phyloP scores from a whole-genome alignment of 2,329 filamentous ascomycete genomes.

The Pseudogymnoascus sp. region DNA sequence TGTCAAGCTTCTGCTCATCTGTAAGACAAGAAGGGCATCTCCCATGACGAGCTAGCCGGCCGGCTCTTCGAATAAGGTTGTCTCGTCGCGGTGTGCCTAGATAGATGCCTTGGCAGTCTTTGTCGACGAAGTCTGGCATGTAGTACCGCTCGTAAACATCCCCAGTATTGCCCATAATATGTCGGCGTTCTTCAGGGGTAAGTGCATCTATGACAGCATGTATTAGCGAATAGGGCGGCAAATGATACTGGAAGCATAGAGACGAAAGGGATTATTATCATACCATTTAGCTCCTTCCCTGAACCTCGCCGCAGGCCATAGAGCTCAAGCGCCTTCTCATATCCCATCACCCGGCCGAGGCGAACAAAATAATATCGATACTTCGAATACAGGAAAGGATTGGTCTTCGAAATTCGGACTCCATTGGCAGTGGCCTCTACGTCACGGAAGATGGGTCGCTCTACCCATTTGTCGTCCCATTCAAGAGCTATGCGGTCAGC shows the following conservation, averaged over 20 bases:
- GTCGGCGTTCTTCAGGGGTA: slow-evolving; percentile 18
- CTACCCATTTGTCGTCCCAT: slow-evolving; percentile 19
- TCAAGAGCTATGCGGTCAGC: slow-evolving; percentile 19
- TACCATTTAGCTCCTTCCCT: slow-evolving; percentile 24
- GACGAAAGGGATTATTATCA: slow-evolving; percentile 8
- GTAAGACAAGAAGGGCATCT: slow-evolving; percentile 15
- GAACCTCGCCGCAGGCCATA: slow-evolving; percentile 22
- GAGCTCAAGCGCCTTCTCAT: slow-evolving; percentile 21
- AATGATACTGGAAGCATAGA: neutral
- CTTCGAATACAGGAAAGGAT: slow-evolving; percentile 34
- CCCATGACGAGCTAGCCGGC: slow-evolving; percentile 14
- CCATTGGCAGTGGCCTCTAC: slow-evolving; percentile 15
- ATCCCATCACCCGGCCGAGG: slow-evolving; percentile 25
- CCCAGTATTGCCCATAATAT: slow-evolving; percentile 17
- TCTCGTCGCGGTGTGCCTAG: slow-evolving; percentile 15
- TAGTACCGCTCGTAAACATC: slow-evolving; percentile 19
- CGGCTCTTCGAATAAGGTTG: slow-evolving; percentile 13
- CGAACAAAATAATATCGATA: slow-evolving; percentile 30
- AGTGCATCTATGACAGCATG: slow-evolving; percentile 15
- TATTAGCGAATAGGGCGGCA: slow-evolving; percentile 11
- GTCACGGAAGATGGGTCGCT: slow-evolving; percentile 21
- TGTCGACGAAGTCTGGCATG: slow-evolving; percentile 18
- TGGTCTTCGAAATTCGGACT: slow-evolving; percentile 19
- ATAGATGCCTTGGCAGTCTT: slow-evolving; percentile 19
- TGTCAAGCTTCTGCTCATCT: slow-evolving; percentile 17